These are phyloP conservation scores for Tetrahymena thermophila DNA, from an alignment of 73 alveolate genomes.

Conservation along the genomic window DNA sequence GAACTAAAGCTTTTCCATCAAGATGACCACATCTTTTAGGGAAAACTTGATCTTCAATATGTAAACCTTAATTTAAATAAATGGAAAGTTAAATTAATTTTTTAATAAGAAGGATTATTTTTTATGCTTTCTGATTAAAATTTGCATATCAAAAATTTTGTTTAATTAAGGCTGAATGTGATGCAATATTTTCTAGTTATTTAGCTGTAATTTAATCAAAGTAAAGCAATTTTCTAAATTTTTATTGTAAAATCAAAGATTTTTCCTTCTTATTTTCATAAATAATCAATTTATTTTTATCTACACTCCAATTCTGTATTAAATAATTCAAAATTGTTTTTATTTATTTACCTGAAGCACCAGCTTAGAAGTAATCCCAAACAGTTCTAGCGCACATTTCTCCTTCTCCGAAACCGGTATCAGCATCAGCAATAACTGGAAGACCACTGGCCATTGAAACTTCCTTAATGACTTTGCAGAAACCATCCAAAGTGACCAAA, in stretches of 20 bases:
- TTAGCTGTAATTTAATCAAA: neutral
- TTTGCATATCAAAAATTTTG: neutral
- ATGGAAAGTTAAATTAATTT: neutral
- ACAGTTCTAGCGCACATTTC: constrained; percentile 87
- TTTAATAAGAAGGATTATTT: too few relatives aligned
- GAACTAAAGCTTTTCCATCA: constrained; percentile 76
- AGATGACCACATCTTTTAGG: constrained; percentile 96
- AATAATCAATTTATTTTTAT: constrained; percentile 12
- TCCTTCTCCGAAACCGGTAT: constrained; percentile 92
- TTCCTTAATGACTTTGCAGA: constrained; percentile 50
- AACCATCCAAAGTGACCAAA: constrained; percentile 57
- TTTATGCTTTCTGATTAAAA: neutral
- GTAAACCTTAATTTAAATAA: neutral
- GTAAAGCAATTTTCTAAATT: neutral
- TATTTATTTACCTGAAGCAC: constrained; percentile 93
- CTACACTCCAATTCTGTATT: neutral
- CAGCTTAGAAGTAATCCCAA: constrained; percentile 67
- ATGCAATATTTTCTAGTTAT: neutral
- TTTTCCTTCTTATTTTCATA: too few relatives aligned
- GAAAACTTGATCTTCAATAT: constrained; percentile 65
- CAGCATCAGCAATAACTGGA: constrained; percentile 94
- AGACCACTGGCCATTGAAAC: constrained; percentile 55
- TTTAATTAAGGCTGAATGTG: neutral
- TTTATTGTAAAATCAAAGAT: neutral
- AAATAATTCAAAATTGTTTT: neutral